Percentiles rank a stretch among this genome's conserved stretches.
Conservation (phyloP, 345 rosid species). For the Populus simonii region DNA sequence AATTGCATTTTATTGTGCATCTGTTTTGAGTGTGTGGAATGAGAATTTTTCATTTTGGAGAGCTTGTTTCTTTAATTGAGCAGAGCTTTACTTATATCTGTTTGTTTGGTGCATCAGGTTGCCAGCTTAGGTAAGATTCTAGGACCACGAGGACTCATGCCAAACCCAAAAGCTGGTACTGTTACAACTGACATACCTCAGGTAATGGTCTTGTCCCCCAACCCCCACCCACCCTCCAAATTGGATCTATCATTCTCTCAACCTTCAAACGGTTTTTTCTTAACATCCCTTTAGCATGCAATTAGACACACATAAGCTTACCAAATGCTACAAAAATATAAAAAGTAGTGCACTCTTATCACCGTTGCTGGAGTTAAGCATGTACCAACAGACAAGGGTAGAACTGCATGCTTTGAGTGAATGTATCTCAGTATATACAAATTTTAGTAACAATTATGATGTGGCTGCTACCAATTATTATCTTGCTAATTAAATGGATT, state of each 20-base stretch:
- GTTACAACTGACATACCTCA: conserved; percentile 83
- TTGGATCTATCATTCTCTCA: neutral
- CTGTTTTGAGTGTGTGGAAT: neutral
- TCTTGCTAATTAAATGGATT: neutral
- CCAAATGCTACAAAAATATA: neutral
- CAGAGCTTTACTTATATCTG: neutral
- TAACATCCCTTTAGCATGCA: neutral
- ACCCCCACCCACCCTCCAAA: neutral
- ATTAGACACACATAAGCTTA: neutral
- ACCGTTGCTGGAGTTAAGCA: neutral
- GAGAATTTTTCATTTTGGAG: neutral
- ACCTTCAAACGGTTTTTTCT: neutral
- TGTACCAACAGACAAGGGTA: neutral
- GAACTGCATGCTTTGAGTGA: neutral
- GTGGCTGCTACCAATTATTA: neutral
- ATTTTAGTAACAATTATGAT: neutral
- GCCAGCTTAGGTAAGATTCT: conserved; percentile 93
- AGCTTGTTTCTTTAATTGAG: neutral
- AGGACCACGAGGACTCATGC: conserved; percentile 99
- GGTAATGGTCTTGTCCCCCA: conserved; percentile 33
- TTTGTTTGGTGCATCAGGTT: conserved; percentile 50
- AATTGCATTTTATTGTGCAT: neutral
- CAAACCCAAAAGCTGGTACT: conserved; percentile 98
- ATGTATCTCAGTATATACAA: no score
- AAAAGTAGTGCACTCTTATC: neutral